Percentiles rank a stretch among this genome's conserved stretches.
Conservation (phyloP, 2,329 filamentous ascomycete species). For the Exophiala viscosa region DNA sequence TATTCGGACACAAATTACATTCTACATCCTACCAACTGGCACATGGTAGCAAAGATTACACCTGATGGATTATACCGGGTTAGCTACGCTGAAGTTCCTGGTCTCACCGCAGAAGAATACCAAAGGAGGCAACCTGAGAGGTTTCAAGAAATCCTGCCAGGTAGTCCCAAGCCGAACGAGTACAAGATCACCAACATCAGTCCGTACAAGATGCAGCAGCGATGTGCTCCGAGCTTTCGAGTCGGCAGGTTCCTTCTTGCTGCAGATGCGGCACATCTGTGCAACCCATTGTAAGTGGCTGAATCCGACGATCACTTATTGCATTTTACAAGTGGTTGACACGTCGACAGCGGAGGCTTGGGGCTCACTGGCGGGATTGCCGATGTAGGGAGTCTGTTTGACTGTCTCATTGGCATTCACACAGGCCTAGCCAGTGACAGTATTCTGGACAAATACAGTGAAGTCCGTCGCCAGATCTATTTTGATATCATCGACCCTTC, state of each 20-base stretch:
- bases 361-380: slow-evolving; percentile 62
- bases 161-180: slow-evolving; percentile 54
- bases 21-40: slow-evolving; percentile 54
- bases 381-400: slow-evolving; percentile 59
- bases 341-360: slow-evolving; percentile 58
- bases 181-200: slow-evolving; percentile 57
- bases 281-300: slow-evolving; percentile 46
- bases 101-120: slow-evolving; percentile 53
- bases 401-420: slow-evolving; percentile 52
- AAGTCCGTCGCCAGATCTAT: slow-evolving; percentile 35
- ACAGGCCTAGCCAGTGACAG: slow-evolving; percentile 37
- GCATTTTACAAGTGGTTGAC: too few relatives aligned
- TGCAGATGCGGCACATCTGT: slow-evolving; percentile 56
- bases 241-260: slow-evolving; percentile 55
- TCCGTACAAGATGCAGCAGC: slow-evolving; percentile 60
- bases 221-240: slow-evolving; percentile 55
- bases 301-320: slow-evolving; percentile 34
- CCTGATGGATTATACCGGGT: slow-evolving; percentile 59
- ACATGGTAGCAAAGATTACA: slow-evolving; percentile 60
- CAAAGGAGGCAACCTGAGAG: slow-evolving; percentile 51
- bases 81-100: slow-evolving; percentile 57
- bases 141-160: slow-evolving; percentile 57
- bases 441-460: slow-evolving; percentile 45
- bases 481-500: slow-evolving; percentile 39
- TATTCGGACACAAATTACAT: slow-evolving; percentile 3